These are phyloP conservation scores for Kalaharituber pfeilii DNA, from an alignment of 2,329 filamentous ascomycete genomes.

Conservation along the genomic window DNA sequence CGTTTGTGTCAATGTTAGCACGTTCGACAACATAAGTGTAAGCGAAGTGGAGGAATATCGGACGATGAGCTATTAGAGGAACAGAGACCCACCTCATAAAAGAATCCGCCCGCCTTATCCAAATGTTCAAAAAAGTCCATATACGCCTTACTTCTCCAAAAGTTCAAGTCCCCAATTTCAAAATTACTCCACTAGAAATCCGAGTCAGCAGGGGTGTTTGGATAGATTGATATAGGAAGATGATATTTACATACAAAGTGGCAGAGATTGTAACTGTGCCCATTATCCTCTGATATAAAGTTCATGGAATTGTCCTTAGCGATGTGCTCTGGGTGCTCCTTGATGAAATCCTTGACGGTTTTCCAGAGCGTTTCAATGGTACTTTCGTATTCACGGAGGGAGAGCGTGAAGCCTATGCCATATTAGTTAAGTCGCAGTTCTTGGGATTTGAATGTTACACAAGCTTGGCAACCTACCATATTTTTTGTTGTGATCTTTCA, in stretches of 20 bases:
- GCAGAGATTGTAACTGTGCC: constrained; percentile 88
- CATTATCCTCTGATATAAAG: constrained; percentile 81
- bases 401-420: constrained; percentile 57
- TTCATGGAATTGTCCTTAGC: constrained; percentile 67
- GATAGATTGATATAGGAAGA: constrained; percentile 14
- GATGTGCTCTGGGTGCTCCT: constrained; percentile 76
- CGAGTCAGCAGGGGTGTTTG: constrained; percentile 18
- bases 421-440: neutral
- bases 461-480: too few relatives aligned
- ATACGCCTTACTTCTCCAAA: constrained; percentile 80
- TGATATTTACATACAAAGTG: constrained; percentile 42
- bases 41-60: neutral
- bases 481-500: constrained; percentile 93
- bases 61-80: neutral
- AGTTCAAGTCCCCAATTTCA: constrained; percentile 83
- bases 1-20: too few relatives aligned
- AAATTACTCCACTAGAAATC: constrained; percentile 82
- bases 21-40: neutral
- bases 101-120: constrained; percentile 87
- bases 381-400: constrained; percentile 88
- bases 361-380: constrained; percentile 95
- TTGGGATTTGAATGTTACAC: neutral
- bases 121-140: constrained; percentile 77
- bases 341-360: constrained; percentile 85
- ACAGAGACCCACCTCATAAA: constrained; percentile 41